Evolutionary conservation across 768 basidiomycete genomes (phyloP).

Genomic region (Xanthoconium stramineum): DNA sequence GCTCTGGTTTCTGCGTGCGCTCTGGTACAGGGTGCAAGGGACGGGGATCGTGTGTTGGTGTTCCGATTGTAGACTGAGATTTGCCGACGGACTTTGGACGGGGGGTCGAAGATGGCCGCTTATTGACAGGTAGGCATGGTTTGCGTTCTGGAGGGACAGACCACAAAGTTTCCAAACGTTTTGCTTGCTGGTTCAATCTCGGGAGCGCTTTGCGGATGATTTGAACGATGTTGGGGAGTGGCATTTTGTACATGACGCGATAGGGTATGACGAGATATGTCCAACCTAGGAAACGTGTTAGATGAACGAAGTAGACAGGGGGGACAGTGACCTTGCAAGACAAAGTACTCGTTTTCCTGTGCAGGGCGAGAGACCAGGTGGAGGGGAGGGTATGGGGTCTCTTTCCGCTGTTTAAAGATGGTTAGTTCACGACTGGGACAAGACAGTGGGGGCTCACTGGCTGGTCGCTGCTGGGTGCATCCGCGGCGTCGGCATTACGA

Average conservation of each 20-base stretch:
- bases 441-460: not conserved
- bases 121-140: not conserved
- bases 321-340: constrained; percentile 18
- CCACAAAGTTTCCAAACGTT: constrained; percentile 16
- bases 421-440: not conserved
- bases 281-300: constrained; percentile 19
- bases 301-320: not conserved
- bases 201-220: constrained; percentile 22
- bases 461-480: not conserved
- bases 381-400: constrained; percentile 3
- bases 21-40: not conserved
- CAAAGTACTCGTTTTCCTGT: not conserved
- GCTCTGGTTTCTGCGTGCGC: not conserved
- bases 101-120: not conserved
- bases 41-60: not conserved
- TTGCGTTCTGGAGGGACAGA: not conserved
- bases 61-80: not conserved
- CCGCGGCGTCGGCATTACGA: constrained; percentile 11
- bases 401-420: not conserved
- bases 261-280: constrained; percentile 27
- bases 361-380: not conserved
- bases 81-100: not conserved
- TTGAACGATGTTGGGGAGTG: constrained; percentile 22
- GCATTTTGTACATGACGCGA: constrained; percentile 23
- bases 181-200: constrained; percentile 6